Conservation (phyloP, 441 rosid genomes). For the Pelargonium fulgidum region DNA sequence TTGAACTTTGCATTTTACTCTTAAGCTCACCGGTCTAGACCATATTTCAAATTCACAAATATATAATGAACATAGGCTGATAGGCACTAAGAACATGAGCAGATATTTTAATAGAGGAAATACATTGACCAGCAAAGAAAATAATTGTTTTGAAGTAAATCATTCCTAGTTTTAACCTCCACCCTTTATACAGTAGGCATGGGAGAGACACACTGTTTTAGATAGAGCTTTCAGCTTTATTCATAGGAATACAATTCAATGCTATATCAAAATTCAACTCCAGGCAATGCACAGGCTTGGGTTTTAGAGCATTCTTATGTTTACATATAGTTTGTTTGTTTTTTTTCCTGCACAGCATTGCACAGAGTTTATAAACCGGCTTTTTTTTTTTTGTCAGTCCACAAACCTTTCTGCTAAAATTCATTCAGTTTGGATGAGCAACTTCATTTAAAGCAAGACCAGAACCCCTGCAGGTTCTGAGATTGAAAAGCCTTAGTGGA, state of each 20-base stretch:
- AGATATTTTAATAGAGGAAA: not conserved
- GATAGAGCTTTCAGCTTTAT: too few species aligned
- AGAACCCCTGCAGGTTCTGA: not conserved
- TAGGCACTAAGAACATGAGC: conserved; percentile 1
- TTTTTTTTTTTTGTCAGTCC: too few species aligned
- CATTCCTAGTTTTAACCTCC: not conserved
- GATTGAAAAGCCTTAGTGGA: not conserved
- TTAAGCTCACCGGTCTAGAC: conserved; percentile 53
- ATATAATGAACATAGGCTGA: not conserved
- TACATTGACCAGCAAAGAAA: not conserved
- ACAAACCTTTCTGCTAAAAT: not conserved
- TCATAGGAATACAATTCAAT: not conserved
- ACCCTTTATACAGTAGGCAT: not conserved
- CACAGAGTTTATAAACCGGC: not conserved
- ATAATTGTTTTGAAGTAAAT: not conserved
- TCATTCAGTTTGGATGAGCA: not conserved
- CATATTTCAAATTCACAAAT: conserved; percentile 22
- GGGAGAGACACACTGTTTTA: not conserved
- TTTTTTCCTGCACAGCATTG: not conserved
- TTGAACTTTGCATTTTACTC: conserved; percentile 49
- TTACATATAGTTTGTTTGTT: too few species aligned
- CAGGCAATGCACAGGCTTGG: not conserved
- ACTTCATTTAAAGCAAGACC: not conserved
- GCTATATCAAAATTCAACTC: not conserved
- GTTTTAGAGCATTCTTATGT: not conserved